Base-by-base conservation (phyloP, 352 stramenopile species). In the Pythium oligandrum region DNA sequence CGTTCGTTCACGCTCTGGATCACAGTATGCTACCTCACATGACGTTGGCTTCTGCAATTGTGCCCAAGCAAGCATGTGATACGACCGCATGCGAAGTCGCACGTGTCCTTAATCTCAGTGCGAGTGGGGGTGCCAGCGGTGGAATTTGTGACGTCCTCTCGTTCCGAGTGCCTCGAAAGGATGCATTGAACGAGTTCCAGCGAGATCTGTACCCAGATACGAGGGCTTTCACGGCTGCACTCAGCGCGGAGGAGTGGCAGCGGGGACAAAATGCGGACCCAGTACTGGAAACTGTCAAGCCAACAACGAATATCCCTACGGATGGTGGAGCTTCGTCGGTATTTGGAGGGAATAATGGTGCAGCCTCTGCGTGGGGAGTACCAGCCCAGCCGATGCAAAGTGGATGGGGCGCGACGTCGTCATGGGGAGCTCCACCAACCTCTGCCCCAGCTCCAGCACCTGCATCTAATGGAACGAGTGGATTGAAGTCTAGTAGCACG, bases 131-230 rank as follows among this genome's bases (percentile, higher is more conserved):
- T 10, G 70, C 57, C 11, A 55, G 61, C 3, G 68, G 61, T 10
- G 71, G 73, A 5, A 65, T 72, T 32, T 88, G 78, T 32, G 80
- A 93, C 45, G 63, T 86, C 5, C 40, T 91, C 31, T 78, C 74
- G 44, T 90, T 84, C 54, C 66, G 62, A 4, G 77, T 93, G 34
- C 83, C 83, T 34, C 74, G 83, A 5, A 80, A 80, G 35, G 75
- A 88, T 33, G 75, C 75, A 0, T 56, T 48, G 8, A 77, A 73
- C 43, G 61, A 75, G 45, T 93, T 91, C 59, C 83, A 93, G 55
- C 73, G 59, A 40, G 83, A 93, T 60, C 70, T 93, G 68, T 93
- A 84, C 63, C 83, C 80, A 0, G 64, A 86, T 30, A 90, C 80
- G 8, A 53, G 64, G 32, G 64, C 70, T 3, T 33, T 54, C 39